Base-by-base conservation (phyloP, 2,329 filamentous ascomycete genomes). In the Talaromyces sp. region DNA sequence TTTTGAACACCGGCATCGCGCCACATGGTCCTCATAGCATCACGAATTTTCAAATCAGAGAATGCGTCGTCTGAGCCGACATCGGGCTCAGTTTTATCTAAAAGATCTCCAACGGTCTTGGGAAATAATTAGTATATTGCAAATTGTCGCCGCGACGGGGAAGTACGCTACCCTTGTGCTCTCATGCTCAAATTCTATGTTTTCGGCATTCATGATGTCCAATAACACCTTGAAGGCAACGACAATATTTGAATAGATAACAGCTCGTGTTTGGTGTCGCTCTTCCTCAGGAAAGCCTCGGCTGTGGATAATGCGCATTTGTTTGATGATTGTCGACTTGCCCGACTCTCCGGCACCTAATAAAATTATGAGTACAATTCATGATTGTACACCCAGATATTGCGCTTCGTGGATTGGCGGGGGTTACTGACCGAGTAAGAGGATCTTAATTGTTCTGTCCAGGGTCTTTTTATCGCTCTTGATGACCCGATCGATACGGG, bases 251-350 rank as follows among this genome's bases (percentile, higher is more conserved):
- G 88, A 92, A 76, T 97, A 97, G 62, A 97, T 92, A 67, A 97
- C 92, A 14, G 91, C 89, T 65, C 94, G 91, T 83, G 91, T 96
- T 80, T 97, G 91, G 61, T 95, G 86, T 73, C 91, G 90, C 74
- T 97, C 94, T 60, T 85, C 86, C 66, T 90, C 89, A 68, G 86
- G 90, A 77, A 97, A 97, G 46, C 94, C 93, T 73, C 91, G 87
- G 13, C 91, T 86, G 73, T 97, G 94, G 65, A 99, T 97, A 74
- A 99, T 86, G 73, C 93, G 93, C 94, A 99, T 97, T 80, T 97
- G 93, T 79, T 97, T 97, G 61, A 97, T 84, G 54, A 97, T 92
- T 1, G 93, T 97, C 8, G 93, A 97, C 77, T 97, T 97, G 61
- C 93, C 90, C 54, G 89, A 94, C 77, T 97, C 93, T 70, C 93